Percentiles rank a stretch among this genome's conserved stretches.
These are phyloP conservation scores for Trametes meyenii DNA, from an alignment of 768 basidiomycete genomes.

Conservation along the genomic window DNA sequence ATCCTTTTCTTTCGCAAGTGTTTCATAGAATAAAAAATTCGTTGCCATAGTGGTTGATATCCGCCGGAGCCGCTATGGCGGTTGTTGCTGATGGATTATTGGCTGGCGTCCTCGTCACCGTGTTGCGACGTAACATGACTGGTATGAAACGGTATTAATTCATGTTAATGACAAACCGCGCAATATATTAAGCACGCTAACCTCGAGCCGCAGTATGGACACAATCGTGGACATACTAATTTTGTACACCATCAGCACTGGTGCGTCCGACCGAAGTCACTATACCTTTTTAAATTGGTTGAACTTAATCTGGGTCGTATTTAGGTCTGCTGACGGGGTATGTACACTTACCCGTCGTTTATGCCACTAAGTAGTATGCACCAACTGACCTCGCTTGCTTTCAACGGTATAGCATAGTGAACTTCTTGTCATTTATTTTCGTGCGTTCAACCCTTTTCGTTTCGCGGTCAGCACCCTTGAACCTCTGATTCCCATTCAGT, in stretches of 20 bases:
- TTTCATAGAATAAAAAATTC: no score
- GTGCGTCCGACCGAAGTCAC: background rate
- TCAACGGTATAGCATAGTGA: background rate
- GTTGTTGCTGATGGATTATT: background rate
- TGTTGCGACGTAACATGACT: background rate
- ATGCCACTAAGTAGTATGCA: background rate
- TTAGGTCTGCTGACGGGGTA: slow-evolving; percentile 9
- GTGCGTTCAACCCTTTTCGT: background rate
- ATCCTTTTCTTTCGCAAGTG: background rate
- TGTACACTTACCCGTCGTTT: background rate
- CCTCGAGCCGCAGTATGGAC: background rate
- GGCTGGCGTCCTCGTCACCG: slow-evolving; percentile 1
- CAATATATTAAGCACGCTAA: no score
- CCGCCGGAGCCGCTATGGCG: slow-evolving; percentile 12
- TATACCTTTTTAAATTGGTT: no score
- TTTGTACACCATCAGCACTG: slow-evolving; percentile 5
- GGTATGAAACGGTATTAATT: slow-evolving; percentile 11
- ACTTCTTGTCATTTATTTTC: slow-evolving; percentile 9
- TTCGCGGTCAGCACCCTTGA: no score
- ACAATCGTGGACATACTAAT: slow-evolving; percentile 10
- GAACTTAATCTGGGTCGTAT: background rate
- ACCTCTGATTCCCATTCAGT: background rate
- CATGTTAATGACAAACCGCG: no score
- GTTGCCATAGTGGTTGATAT: slow-evolving; percentile 5
- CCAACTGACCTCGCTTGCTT: background rate